phyloP scores from a whole-genome alignment of 768 basidiomycete species.

The Rhizopogon vesiculosus region DNA sequence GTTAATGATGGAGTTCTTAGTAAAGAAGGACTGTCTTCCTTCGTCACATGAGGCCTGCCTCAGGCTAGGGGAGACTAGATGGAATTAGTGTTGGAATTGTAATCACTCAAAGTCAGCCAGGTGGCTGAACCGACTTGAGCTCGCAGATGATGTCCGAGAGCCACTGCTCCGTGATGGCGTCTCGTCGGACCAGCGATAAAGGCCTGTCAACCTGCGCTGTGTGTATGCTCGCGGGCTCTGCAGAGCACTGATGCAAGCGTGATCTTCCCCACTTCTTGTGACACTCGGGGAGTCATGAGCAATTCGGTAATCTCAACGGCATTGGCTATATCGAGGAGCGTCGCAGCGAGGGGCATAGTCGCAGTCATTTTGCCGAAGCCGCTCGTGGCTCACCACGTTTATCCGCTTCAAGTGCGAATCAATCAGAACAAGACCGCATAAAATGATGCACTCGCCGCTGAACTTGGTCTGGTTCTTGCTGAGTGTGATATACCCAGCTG shows the following conservation, averaged over 20 bases:
- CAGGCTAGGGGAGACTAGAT: too few relatives aligned
- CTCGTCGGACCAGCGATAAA: constrained; percentile 78
- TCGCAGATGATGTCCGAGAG: constrained; percentile 68
- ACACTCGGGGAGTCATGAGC: constrained; percentile 21
- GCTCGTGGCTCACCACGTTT: too few relatives aligned
- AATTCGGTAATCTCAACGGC: constrained; percentile 48
- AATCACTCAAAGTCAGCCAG: too few relatives aligned
- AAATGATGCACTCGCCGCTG: too few relatives aligned
- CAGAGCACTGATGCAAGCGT: constrained; percentile 16
- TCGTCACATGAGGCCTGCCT: too few relatives aligned
- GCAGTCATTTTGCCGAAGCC: constrained; percentile 49
- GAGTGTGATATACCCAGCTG: too few relatives aligned
- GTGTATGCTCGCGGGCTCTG: constrained; percentile 30
- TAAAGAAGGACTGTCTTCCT: not conserved
- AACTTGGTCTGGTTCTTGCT: too few relatives aligned
- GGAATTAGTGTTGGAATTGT: too few relatives aligned
- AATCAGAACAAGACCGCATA: too few relatives aligned
- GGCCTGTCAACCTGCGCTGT: constrained; percentile 66
- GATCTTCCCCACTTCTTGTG: constrained; percentile 25
- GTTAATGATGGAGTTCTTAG: too few relatives aligned
- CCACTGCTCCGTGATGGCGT: constrained; percentile 64
- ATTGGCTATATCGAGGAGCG: constrained; percentile 51
- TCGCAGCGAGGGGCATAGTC: constrained; percentile 42
- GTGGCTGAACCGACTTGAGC: constrained; percentile 36
- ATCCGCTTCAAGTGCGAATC: too few relatives aligned